These are phyloP conservation scores for Lasiodiplodia hormozganensis DNA, from an alignment of 2,329 filamentous ascomycete species.

Conservation along the genomic window DNA sequence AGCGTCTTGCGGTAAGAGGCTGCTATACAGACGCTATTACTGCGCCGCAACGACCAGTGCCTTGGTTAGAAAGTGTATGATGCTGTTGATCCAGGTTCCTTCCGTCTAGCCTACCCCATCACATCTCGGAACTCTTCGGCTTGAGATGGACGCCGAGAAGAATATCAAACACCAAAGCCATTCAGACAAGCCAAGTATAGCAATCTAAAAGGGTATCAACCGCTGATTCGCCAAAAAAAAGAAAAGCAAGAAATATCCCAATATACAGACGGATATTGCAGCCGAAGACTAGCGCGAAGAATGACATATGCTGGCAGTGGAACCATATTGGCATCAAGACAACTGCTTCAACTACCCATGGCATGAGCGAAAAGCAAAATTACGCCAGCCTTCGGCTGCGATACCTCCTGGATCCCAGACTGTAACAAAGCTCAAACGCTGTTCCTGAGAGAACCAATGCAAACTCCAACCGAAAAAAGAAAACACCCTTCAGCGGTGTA, in stretches of 20 bases:
- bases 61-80: neutral
- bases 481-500: neutral
- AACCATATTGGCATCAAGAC: too few species aligned
- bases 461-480: neutral
- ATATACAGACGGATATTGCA: too few species aligned
- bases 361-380: too few species aligned
- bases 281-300: too few species aligned
- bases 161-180: slow-evolving; percentile 5
- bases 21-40: neutral
- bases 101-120: neutral
- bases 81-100: neutral
- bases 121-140: neutral
- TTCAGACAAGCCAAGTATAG: neutral
- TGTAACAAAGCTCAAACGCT: slow-evolving; percentile 12
- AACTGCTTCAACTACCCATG: too few species aligned
- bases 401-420: neutral
- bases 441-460: neutral
- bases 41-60: neutral
- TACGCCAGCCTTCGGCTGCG: too few species aligned
- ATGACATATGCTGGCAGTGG: too few species aligned
- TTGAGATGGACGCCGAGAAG: neutral
- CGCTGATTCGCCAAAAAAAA: neutral
- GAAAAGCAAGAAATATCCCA: neutral
- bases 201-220: neutral
- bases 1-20: neutral